phyloP scores from a whole-genome alignment of 148 eudicot species.

The Vaccinium corymbosum region DNA sequence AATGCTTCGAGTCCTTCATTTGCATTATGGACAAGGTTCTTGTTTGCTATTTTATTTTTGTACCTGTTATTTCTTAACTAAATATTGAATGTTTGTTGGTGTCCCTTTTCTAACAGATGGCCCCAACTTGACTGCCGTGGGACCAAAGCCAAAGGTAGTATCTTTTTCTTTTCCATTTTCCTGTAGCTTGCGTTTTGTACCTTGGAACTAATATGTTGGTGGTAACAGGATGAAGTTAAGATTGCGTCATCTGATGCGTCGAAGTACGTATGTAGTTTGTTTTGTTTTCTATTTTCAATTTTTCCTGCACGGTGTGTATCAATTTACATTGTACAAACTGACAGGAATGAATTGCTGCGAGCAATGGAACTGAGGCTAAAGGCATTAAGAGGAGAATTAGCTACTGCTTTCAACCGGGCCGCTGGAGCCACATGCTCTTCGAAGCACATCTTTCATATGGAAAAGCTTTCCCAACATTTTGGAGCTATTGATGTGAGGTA shows the following conservation, averaged over 20 bases:
- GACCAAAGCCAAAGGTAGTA: constrained; percentile 18
- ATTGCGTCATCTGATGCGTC: constrained; percentile 64
- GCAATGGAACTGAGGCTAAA: constrained; percentile 85
- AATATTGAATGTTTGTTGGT: constrained; percentile 12
- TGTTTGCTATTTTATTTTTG: not conserved
- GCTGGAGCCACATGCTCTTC: constrained; percentile 45
- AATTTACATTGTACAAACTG: constrained; percentile 22
- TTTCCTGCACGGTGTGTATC: constrained; percentile 13
- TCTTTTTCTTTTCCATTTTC: not conserved
- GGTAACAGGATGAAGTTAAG: constrained; percentile 49
- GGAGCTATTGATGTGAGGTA: constrained; percentile 68
- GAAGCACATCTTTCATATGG: constrained; percentile 48
- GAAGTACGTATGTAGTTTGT: constrained; percentile 46
- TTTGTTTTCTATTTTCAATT: constrained; percentile 2
- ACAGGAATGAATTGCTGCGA: constrained; percentile 85
- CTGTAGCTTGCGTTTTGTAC: not conserved
- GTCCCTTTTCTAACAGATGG: constrained; percentile 22
- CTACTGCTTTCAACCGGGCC: constrained; percentile 59
- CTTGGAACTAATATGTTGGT: constrained; percentile 22
- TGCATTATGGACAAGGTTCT: not conserved
- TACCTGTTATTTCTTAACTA: not conserved
- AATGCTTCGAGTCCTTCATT: not conserved
- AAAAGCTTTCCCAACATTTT: constrained; percentile 62
- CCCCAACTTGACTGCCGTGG: constrained; percentile 20
- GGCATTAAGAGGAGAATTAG: constrained; percentile 62